Evolutionary conservation across 495 filamentous ascomycete genomes (phyloP).

Genomic region (Penicillium fimorum): DNA sequence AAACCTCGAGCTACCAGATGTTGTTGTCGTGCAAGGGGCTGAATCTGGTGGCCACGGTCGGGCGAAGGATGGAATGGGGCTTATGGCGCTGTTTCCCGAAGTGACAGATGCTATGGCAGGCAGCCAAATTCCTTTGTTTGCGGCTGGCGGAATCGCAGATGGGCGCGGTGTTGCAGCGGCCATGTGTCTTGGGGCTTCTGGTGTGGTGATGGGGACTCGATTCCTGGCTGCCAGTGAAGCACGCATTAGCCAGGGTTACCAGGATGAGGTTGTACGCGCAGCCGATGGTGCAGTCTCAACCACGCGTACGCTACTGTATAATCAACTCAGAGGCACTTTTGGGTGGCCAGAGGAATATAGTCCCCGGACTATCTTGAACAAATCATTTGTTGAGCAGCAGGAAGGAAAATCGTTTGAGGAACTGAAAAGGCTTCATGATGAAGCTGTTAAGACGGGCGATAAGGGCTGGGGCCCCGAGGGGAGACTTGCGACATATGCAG

Average conservation of each 20-base stretch:
- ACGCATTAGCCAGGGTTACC: conserved; percentile 57
- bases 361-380: conserved; percentile 61
- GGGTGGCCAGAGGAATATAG: conserved; percentile 67
- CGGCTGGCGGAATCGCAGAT: conserved; percentile 72
- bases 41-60: conserved; percentile 78
- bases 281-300: conserved; percentile 64
- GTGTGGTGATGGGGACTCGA: conserved; percentile 67
- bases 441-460: conserved; percentile 53
- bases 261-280: conserved; percentile 57
- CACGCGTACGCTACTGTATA: conserved; percentile 66
- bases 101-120: conserved; percentile 52
- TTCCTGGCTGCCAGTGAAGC: conserved; percentile 68
- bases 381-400: conserved; percentile 57
- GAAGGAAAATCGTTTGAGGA: conserved; percentile 56
- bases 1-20: conserved; percentile 52
- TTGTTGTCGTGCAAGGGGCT: conserved; percentile 68
- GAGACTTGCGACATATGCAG: conserved; percentile 71
- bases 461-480: conserved; percentile 61
- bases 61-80: conserved; percentile 51
- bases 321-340: conserved; percentile 63
- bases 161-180: conserved; percentile 63
- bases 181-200: conserved; percentile 65
- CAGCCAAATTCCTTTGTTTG: conserved; percentile 56
- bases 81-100: conserved; percentile 59
- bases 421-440: conserved; percentile 58